A percentile compares a stretch with the other conserved stretches of the same genome.
Conservation (phyloP, 1,284 basidiomycete species). For the Ganoderma resinaceum region DNA sequence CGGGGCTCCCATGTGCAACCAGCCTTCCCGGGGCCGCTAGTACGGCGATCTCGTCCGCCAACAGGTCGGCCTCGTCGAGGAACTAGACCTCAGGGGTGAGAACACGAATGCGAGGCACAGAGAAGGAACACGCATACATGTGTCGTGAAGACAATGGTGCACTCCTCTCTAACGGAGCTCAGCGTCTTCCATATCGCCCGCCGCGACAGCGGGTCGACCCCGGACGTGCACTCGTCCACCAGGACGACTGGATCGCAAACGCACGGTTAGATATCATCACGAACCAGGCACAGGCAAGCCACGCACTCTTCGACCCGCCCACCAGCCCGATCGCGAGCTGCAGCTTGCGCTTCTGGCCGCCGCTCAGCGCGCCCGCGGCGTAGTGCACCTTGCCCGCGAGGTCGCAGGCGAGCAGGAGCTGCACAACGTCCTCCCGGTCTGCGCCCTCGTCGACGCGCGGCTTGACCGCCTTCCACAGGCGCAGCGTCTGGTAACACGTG, state of each 20-base stretch:
- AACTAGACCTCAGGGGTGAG: slow-evolving; percentile 49
- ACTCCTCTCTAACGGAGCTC: slow-evolving; percentile 66
- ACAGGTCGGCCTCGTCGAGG: slow-evolving; percentile 81
- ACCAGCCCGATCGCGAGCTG: slow-evolving; percentile 81
- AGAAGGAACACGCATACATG: slow-evolving; percentile 58
- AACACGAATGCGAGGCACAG: neutral
- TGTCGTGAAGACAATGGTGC: slow-evolving; percentile 74
- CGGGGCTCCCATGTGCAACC: slow-evolving; percentile 76
- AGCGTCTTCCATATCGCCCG: slow-evolving; percentile 81
- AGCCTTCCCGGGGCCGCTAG: slow-evolving; percentile 79
- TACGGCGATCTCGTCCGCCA: slow-evolving; percentile 80
- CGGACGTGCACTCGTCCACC: slow-evolving; percentile 82
- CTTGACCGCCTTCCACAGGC: slow-evolving; percentile 79
- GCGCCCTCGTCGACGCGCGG: slow-evolving; percentile 46
- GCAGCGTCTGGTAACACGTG: slow-evolving; percentile 75
- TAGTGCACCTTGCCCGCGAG: slow-evolving; percentile 70
- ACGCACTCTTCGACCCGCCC: slow-evolving; percentile 71
- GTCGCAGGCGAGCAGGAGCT: slow-evolving; percentile 75
- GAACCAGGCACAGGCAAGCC: neutral
- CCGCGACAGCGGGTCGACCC: slow-evolving; percentile 81
- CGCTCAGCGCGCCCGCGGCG: slow-evolving; percentile 71
- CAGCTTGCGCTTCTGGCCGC: slow-evolving; percentile 84
- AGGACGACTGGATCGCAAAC: slow-evolving; percentile 58
- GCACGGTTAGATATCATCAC: neutral
- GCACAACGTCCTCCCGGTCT: slow-evolving; percentile 61